Conservation (phyloP, 495 filamentous ascomycete genomes). For the Hypoxylon lienhwacheense region DNA sequence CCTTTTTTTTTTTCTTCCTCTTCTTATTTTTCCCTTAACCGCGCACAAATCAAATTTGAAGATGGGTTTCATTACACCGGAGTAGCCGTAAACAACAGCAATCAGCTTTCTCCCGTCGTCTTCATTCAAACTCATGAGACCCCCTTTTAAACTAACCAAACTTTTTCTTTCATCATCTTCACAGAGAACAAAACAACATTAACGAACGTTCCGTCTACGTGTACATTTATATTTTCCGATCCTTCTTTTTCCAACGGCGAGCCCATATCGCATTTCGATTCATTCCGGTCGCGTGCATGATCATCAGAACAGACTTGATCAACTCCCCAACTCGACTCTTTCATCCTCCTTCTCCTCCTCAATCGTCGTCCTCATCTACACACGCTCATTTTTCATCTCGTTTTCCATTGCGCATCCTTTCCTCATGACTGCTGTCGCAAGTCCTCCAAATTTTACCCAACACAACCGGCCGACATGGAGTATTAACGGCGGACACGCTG, state of each 20-base stretch:
- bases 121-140: slow-evolving; percentile 3
- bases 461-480: slow-evolving; percentile 65
- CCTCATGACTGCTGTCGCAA: slow-evolving; percentile 95
- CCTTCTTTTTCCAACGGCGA: slow-evolving; percentile 2
- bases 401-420: slow-evolving; percentile 29
- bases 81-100: slow-evolving; percentile 19
- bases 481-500: slow-evolving; percentile 72
- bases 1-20: neutral
- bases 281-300: slow-evolving; percentile 31
- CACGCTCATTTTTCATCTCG: slow-evolving; percentile 44
- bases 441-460: slow-evolving; percentile 82
- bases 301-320: slow-evolving; percentile 21
- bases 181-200: slow-evolving; percentile 23
- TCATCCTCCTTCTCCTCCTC: no score
- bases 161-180: slow-evolving; percentile 14
- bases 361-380: slow-evolving; percentile 44
- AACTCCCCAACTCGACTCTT: slow-evolving; percentile 25
- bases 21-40: slow-evolving; percentile 8
- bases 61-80: slow-evolving; percentile 16
- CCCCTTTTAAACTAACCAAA: slow-evolving; percentile 28
- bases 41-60: slow-evolving; percentile 23
- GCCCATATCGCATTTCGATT: slow-evolving; percentile 9
- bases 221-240: slow-evolving; percentile 11
- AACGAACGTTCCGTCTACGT: slow-evolving; percentile 8
- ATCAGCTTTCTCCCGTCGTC: slow-evolving; percentile 11